phyloP scores from a whole-genome alignment of 371 early-diverging fungal genomes.

The Encephalitozoon cuniculi region DNA sequence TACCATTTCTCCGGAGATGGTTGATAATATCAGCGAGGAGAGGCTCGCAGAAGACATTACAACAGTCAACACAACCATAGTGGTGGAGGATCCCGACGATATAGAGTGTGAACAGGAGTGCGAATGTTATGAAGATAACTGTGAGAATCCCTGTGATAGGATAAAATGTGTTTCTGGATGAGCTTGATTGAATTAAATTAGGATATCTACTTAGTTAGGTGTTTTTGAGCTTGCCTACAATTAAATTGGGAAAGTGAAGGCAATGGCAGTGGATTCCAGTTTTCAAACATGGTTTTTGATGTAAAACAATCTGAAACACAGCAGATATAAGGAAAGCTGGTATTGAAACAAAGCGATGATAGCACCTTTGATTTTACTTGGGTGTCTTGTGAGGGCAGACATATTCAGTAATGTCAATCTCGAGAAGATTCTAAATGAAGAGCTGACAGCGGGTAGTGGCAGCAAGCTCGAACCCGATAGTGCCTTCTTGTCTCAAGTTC shows the following conservation, averaged over 20 bases:
- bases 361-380: background rate
- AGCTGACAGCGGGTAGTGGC: background rate
- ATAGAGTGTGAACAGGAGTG: slow-evolving; percentile 45
- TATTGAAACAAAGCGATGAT: background rate
- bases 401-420: background rate
- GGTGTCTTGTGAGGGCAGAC: background rate
- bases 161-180: slow-evolving; percentile 31
- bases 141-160: slow-evolving; percentile 39
- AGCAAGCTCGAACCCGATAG: background rate
- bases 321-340: background rate
- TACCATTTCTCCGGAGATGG: background rate
- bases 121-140: slow-evolving; percentile 26
- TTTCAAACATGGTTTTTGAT: slow-evolving; percentile 4
- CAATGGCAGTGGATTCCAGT: background rate
- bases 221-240: too few relatives aligned
- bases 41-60: background rate
- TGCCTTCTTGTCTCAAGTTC: background rate
- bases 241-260: too few relatives aligned
- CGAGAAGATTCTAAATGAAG: background rate
- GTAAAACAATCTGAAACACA: background rate
- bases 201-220: background rate
- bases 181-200: slow-evolving; percentile 5
- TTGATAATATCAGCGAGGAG: background rate
- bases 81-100: slow-evolving; percentile 26
- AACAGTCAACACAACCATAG: slow-evolving; percentile 28